These are phyloP conservation scores for Maudiozyma barnettii DNA, from an alignment of 805 yeast species.

Conservation along the genomic window DNA sequence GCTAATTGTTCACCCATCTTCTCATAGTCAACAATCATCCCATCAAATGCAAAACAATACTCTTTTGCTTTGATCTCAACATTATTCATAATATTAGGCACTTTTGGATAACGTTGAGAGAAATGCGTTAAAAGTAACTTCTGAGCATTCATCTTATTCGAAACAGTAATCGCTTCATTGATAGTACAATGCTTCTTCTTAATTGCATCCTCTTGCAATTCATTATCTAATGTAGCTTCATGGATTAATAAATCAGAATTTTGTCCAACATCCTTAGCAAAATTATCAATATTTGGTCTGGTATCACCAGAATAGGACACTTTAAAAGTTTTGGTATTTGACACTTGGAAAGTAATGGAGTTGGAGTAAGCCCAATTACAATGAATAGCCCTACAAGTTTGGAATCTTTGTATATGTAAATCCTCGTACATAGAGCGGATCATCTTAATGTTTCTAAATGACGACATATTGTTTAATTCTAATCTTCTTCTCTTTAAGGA, in stretches of 20 bases:
- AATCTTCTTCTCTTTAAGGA: constrained; percentile 14
- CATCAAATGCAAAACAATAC: constrained; percentile 54
- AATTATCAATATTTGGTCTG: constrained; percentile 57
- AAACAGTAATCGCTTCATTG: constrained; percentile 70
- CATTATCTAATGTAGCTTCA: constrained; percentile 88
- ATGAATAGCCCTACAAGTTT: constrained; percentile 72
- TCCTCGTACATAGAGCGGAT: constrained; percentile 34
- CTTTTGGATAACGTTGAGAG: constrained; percentile 74
- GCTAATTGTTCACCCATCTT: constrained; percentile 34
- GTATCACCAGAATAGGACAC: constrained; percentile 93
- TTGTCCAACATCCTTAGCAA: constrained; percentile 53
- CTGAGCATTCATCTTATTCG: constrained; percentile 60
- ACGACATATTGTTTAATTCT: constrained; percentile 18
- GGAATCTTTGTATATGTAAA: constrained; percentile 36
- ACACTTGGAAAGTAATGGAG: constrained; percentile 38
- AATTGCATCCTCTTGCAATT: constrained; percentile 64
- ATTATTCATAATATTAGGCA: constrained; percentile 33
- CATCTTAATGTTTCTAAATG: constrained; percentile 18
- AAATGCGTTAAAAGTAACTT: constrained; percentile 80
- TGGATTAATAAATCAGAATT: constrained; percentile 72
- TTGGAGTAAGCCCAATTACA: constrained; percentile 76
- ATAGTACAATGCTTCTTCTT: constrained; percentile 81
- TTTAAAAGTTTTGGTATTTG: constrained; percentile 38
- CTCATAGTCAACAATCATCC: constrained; percentile 43
- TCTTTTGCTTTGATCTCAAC: constrained; percentile 23